Evolutionary conservation across 176 grass and related monocot species (phyloP).

Genomic region (Ensete ventricosum): DNA sequence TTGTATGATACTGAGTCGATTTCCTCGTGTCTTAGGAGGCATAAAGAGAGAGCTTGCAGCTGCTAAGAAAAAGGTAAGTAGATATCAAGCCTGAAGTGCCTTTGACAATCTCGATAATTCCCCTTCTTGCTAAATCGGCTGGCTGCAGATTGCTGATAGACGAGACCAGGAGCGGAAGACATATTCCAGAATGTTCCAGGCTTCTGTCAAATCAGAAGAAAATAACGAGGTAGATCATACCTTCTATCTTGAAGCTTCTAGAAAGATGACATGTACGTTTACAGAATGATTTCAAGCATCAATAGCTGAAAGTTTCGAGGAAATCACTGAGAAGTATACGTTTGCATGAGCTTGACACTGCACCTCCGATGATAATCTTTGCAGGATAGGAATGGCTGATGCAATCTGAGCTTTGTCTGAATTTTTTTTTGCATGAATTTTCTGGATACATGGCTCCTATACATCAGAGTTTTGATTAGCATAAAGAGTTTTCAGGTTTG

Average conservation of each 20-base stretch:
- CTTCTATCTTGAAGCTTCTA: not conserved
- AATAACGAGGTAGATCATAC: constrained; percentile 30
- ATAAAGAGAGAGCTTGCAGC: constrained; percentile 76
- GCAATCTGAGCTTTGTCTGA: not conserved
- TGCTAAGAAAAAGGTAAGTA: constrained; percentile 78
- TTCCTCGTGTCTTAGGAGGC: constrained; percentile 37
- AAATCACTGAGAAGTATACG: not conserved
- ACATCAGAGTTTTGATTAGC: constrained; percentile 6
- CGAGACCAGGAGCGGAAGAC: constrained; percentile 66
- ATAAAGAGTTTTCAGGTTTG: not conserved
- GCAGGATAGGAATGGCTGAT: not conserved
- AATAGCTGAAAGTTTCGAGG: too few relatives aligned
- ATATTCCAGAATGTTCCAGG: constrained; percentile 78
- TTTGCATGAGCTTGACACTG: not conserved
- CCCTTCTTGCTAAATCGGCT: constrained; percentile 1
- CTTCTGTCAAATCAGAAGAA: constrained; percentile 51
- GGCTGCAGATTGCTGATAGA: constrained; percentile 55
- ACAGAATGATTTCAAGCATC: not conserved
- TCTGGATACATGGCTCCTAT: not conserved
- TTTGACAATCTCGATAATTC: not conserved
- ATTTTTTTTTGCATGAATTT: not conserved
- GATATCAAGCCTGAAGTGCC: constrained; percentile 5
- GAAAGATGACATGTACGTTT: not conserved
- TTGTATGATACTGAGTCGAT: constrained; percentile 11
- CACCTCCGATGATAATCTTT: not conserved